These are phyloP conservation scores for Cucumis melo DNA, from an alignment of 306 rosid genomes.

Conservation along the genomic window DNA sequence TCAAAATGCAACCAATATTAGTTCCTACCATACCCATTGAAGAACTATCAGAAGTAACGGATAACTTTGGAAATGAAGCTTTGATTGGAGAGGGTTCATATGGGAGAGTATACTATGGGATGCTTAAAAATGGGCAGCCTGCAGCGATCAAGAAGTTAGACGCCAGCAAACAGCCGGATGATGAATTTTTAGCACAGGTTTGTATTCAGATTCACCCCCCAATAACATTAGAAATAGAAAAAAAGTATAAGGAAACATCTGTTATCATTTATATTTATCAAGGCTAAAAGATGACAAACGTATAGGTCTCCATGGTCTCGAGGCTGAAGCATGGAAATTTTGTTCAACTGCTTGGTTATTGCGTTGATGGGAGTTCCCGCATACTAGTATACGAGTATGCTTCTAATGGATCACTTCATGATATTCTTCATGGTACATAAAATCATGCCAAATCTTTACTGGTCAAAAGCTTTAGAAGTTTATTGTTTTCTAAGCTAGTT, in stretches of 20 bases:
- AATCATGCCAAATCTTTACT: neutral
- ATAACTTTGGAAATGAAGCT: conserved; percentile 6
- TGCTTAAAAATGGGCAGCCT: conserved; percentile 6
- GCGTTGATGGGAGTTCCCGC: conserved; percentile 11
- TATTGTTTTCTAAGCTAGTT: neutral
- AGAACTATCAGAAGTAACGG: conserved; percentile 9
- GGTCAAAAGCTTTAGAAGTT: neutral
- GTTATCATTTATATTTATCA: neutral
- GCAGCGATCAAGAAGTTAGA: conserved; percentile 10
- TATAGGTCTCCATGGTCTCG: conserved; percentile 12
- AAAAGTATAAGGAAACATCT: neutral
- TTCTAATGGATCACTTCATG: conserved; percentile 15
- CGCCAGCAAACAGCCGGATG: conserved; percentile 11
- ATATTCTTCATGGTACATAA: conserved; percentile 10
- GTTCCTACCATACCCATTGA: neutral
- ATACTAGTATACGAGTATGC: conserved; percentile 9
- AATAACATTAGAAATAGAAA: neutral
- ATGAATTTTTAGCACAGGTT: conserved; percentile 11
- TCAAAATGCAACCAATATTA: conserved; percentile 6
- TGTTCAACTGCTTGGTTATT: conserved; percentile 13
- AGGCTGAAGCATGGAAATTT: conserved; percentile 11
- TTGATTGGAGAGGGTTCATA: conserved; percentile 11
- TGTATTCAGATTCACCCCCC: neutral
- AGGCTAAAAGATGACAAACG: neutral
- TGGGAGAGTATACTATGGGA: conserved; percentile 6